Conservation (phyloP, 306 rosid species). For the Malus asiatica region DNA sequence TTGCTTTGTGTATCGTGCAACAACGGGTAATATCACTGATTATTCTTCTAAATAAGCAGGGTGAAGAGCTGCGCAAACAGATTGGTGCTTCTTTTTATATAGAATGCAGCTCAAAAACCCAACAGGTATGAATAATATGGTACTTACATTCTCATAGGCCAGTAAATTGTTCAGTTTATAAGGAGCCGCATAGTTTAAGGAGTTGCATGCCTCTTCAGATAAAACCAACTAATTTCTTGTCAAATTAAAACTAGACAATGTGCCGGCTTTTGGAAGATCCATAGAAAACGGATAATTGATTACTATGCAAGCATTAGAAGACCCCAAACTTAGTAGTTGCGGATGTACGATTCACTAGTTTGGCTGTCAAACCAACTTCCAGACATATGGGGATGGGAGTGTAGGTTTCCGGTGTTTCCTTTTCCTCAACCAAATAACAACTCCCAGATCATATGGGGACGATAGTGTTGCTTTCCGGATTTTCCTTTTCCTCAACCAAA, state of each 20-base stretch:
- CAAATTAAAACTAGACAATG: background rate
- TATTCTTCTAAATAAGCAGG: conserved; percentile 41
- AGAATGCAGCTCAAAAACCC: conserved; percentile 97
- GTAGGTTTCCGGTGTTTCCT: background rate
- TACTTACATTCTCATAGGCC: conserved; percentile 5
- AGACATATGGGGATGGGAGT: background rate
- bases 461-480: background rate
- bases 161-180: background rate
- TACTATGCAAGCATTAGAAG: background rate
- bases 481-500: background rate
- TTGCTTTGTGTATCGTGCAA: conserved; percentile 8
- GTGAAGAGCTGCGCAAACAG: conserved; percentile 89
- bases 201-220: background rate
- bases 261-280: background rate
- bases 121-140: conserved; percentile 51
- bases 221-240: background rate
- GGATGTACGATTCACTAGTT: background rate
- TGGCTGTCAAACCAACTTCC: background rate
- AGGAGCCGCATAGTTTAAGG: background rate
- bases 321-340: background rate
- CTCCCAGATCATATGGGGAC: background rate
- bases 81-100: conserved; percentile 71
- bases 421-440: background rate
- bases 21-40: conserved; percentile 1
- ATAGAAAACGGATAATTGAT: background rate